Conservation (phyloP, 2,329 filamentous ascomycete genomes). For the Leptographium galeiforme region DNA sequence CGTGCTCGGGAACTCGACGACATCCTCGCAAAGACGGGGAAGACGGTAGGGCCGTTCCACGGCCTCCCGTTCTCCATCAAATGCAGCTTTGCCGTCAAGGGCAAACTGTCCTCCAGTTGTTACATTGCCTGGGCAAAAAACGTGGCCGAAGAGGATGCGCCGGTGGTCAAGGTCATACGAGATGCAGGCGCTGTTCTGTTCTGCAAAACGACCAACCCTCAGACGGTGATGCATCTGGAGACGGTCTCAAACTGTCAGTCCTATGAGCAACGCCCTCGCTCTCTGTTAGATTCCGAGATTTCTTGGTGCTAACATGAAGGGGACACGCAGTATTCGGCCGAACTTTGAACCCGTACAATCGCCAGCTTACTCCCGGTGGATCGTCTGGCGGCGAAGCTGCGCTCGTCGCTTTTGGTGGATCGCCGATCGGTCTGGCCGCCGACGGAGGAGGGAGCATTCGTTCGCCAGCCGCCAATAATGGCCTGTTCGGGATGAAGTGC, state of each 20-base stretch:
- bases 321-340: neutral
- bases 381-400: neutral
- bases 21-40: neutral
- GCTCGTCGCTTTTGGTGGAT: neutral
- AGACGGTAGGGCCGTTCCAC: conserved; percentile 1
- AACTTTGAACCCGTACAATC: neutral
- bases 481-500: neutral
- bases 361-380: neutral
- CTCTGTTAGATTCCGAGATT: neutral
- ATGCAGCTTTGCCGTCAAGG: neutral
- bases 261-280: neutral
- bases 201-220: too few species aligned
- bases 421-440: neutral
- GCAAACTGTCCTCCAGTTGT: neutral
- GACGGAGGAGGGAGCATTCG: conserved; percentile 1
- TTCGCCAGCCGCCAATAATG: neutral
- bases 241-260: neutral
- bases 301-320: neutral
- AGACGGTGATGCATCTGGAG: too few species aligned
- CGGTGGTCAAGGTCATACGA: too few species aligned
- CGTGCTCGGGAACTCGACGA: neutral
- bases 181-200: too few species aligned
- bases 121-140: neutral
- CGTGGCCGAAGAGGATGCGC: neutral
- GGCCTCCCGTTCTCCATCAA: conserved; percentile 1